A percentile compares a stretch with the other conserved stretches of the same genome.
Conservation (phyloP, 1,284 basidiomycete genomes). For the Schizopora paradoxa region DNA sequence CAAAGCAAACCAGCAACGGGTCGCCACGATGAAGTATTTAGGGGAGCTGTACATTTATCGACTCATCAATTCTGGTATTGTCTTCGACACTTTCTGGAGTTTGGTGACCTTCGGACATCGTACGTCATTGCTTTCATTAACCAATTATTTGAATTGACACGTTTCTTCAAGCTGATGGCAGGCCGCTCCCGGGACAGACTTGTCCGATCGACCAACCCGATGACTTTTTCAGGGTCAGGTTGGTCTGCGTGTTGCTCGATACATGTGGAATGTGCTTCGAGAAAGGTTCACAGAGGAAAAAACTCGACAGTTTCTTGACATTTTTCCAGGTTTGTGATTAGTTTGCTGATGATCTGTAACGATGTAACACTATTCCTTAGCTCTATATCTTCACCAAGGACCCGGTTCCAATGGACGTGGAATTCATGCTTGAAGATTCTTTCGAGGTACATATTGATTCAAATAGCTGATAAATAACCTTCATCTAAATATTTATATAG, state of each 20-base stretch:
- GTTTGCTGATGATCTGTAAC: background rate
- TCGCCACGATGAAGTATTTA: slow-evolving; percentile 89
- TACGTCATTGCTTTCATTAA: slow-evolving; percentile 39
- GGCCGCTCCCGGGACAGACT: slow-evolving; percentile 77
- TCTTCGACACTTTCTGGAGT: slow-evolving; percentile 95
- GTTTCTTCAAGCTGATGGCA: slow-evolving; percentile 64
- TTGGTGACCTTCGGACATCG: slow-evolving; percentile 95
- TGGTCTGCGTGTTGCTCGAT: slow-evolving; percentile 90
- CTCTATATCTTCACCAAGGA: slow-evolving; percentile 88
- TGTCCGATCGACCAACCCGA: slow-evolving; percentile 85
- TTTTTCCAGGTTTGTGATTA: slow-evolving; percentile 77
- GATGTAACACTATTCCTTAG: slow-evolving; percentile 35
- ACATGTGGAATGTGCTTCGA: slow-evolving; percentile 99
- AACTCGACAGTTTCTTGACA: slow-evolving; percentile 85
- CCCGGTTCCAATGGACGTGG: slow-evolving; percentile 90
- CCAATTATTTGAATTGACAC: slow-evolving; percentile 9
- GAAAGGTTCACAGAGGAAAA: slow-evolving; percentile 83
- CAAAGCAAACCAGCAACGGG: slow-evolving; percentile 89
- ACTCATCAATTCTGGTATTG: slow-evolving; percentile 81
- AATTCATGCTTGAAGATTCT: slow-evolving; percentile 94
- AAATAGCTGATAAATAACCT: slow-evolving; percentile 6
- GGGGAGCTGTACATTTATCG: slow-evolving; percentile 98
- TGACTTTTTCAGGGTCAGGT: slow-evolving; percentile 92
- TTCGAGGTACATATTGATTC: slow-evolving; percentile 66
- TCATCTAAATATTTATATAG: slow-evolving; percentile 33